phyloP scores from a whole-genome alignment of 2,329 filamentous ascomycete genomes.

The Alternaria sp. region DNA sequence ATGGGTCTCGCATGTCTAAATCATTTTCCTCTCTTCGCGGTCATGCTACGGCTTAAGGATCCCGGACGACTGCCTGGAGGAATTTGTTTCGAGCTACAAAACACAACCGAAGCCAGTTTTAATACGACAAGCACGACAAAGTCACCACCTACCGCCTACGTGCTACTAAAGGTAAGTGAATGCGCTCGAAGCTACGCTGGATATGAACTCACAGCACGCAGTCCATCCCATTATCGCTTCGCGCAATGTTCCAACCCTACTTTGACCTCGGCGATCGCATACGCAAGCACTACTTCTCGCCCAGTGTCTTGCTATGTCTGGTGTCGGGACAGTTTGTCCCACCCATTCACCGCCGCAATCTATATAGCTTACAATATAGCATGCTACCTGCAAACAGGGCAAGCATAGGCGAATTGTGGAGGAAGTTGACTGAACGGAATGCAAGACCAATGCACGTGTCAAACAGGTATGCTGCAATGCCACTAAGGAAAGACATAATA shows the following conservation, averaged over 20 bases:
- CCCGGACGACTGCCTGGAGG: conserved; percentile 86
- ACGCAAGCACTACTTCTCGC: conserved; percentile 92
- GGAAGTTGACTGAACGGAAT: conserved; percentile 59
- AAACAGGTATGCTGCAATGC: conserved; percentile 19
- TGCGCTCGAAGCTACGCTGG: conserved; percentile 8
- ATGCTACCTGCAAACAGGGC: conserved; percentile 89
- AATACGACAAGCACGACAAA: conserved; percentile 48
- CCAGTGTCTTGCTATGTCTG: conserved; percentile 85
- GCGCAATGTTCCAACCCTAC: conserved; percentile 97
- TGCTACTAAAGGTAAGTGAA: conserved; percentile 76
- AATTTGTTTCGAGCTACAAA: conserved; percentile 87
- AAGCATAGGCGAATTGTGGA: conserved; percentile 87
- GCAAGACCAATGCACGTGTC: conserved; percentile 1
- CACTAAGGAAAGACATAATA: conserved; percentile 8
- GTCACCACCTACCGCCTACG: conserved; percentile 75
- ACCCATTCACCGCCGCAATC: conserved; percentile 89
- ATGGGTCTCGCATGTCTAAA: conserved; percentile 93
- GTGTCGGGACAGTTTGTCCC: conserved; percentile 92
- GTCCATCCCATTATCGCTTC: conserved; percentile 85
- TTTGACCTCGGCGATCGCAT: conserved; percentile 93
- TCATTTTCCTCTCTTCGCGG: conserved; percentile 94
- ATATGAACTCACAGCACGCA: conserved; percentile 9
- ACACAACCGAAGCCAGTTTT: conserved; percentile 63
- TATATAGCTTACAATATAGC: conserved; percentile 97
- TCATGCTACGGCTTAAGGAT: conserved; percentile 96